Percentiles rank a stretch among this genome's conserved stretches.
Evolutionary conservation across 1,139 yeast species (phyloP).

Genomic region (Fermentozyma sake): DNA sequence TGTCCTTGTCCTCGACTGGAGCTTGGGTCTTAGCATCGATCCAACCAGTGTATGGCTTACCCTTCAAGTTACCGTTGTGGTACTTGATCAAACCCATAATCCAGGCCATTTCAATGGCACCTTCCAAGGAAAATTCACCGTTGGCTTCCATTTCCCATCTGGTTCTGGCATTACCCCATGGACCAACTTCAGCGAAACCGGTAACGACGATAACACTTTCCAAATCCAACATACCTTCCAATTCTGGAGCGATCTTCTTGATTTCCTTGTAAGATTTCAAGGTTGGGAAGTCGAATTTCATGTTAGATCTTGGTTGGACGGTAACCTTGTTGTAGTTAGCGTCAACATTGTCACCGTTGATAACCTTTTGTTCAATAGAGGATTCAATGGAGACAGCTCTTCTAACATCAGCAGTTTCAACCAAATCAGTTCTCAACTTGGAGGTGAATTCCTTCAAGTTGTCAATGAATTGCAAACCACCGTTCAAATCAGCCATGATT

Average conservation of each 20-base stretch:
- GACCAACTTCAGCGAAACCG: conserved; percentile 97
- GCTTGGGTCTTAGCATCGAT: conserved; percentile 88
- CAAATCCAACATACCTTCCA: conserved; percentile 89
- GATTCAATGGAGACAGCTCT: conserved; percentile 94
- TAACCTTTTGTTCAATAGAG: conserved; percentile 87
- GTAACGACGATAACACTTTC: conserved; percentile 91
- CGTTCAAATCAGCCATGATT: conserved; percentile 95
- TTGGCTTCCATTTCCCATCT: conserved; percentile 99
- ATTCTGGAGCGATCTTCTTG: conserved; percentile 64
- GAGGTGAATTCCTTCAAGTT: conserved; percentile 87
- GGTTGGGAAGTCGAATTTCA: conserved; percentile 89
- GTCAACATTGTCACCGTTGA: conserved; percentile 87
- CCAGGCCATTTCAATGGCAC: conserved; percentile 99
- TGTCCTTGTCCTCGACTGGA: conserved; percentile 92
- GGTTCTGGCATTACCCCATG: conserved; percentile 99
- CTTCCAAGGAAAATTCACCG: conserved; percentile 96
- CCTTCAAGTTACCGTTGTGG: conserved; percentile 89
- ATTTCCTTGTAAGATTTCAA: conserved; percentile 74
- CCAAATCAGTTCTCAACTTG: conserved; percentile 73
- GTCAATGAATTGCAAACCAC: conserved; percentile 93
- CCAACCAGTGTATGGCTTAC: conserved; percentile 90
- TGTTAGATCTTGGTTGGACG: conserved; percentile 89
- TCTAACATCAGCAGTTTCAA: conserved; percentile 86
- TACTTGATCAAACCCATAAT: conserved; percentile 96
- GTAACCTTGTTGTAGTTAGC: conserved; percentile 73